Evolutionary conservation across 2,329 filamentous ascomycete genomes (phyloP), one percentile per base, ranked within the genome.

Genomic region (Sclerotinia spermophila): DNA sequence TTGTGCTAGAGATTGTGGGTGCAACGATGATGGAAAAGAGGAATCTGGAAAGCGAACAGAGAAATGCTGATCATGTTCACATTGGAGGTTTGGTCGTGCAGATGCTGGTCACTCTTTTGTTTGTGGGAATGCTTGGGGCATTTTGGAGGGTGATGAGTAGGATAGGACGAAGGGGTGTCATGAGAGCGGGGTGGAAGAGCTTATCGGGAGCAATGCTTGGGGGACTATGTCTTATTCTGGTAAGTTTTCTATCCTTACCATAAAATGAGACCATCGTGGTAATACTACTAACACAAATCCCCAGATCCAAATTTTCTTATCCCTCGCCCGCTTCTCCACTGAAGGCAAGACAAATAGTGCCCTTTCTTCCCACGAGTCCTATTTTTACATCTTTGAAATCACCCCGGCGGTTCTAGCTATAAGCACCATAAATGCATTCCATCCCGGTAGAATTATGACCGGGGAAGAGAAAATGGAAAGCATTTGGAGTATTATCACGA

Each of bases 11-110:
- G 30, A 3, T 53, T 30, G 55, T 61, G 27, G 67, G 67, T 3
- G 21, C 42, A 33, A 19, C 44, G 6, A 42, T 42, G 55, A 38
- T 38, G 55, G 21, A 45, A 13, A 40, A 33, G 24, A 10, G 35
- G 4, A 19, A 53, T 44, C 17, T 67, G 6, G 24, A 38, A 8
- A 8, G 51, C 24, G 19, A 30, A 24, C 64, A 40, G 6, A n/a
- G 81, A 75, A 76, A 81, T 40, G 77, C 76, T 0, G 79, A 83
- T 0, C 78, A 82, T 67, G 78, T 84, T 70, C 86, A 87, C 76
- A 87, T 86, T 83, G 84, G 82, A 19, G 85, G 85, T 0, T 84
- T 87, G 19, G 84, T 82, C 0, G 75, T 86, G 0, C 85, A 87
- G 71, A 79, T 86, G 72, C 75, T 83, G 35, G 85, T 85, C 69